A percentile compares a stretch with the other conserved stretches of the same genome.
phyloP scores from a whole-genome alignment of 106 monocot genomes.

The Gastrodia elata region DNA sequence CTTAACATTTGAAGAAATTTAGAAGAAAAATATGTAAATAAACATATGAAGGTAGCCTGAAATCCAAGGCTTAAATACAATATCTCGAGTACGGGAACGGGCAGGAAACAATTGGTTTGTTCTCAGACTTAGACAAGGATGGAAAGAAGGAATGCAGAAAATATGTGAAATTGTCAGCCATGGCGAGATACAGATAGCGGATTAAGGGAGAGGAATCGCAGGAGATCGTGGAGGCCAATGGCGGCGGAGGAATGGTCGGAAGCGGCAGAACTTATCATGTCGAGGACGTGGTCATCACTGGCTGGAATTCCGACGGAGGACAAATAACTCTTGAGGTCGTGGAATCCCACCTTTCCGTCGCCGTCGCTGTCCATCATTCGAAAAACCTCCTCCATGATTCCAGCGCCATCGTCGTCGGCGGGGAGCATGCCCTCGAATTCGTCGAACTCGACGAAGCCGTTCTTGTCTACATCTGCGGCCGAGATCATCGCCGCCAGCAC shows the following conservation, averaged over 20 bases:
- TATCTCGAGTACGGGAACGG: too few species aligned
- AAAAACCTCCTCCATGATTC: slow-evolving; percentile 55
- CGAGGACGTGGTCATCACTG: slow-evolving; percentile 50
- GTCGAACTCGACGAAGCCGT: slow-evolving; percentile 77
- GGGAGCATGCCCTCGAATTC: slow-evolving; percentile 72
- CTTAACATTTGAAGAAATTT: too few species aligned
- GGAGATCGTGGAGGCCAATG: slow-evolving; percentile 33
- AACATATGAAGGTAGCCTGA: too few species aligned
- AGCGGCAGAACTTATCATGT: slow-evolving; percentile 61
- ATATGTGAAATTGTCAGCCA: too few species aligned
- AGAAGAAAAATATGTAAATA: too few species aligned
- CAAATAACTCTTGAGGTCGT: slow-evolving; percentile 56
- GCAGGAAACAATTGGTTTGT: too few species aligned
- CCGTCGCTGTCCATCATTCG: slow-evolving; percentile 78
- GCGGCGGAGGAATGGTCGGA: slow-evolving; percentile 22
- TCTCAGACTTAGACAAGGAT: too few species aligned
- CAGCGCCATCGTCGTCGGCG: not conserved
- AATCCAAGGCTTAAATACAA: too few species aligned
- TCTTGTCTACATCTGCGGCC: slow-evolving; percentile 52
- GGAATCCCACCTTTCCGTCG: slow-evolving; percentile 82
- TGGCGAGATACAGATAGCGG: too few species aligned
- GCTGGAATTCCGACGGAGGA: slow-evolving; percentile 32
- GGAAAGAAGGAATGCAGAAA: too few species aligned
- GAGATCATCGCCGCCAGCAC: slow-evolving; percentile 68
- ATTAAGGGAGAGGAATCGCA: slow-evolving; percentile 46